Evolutionary conservation across 2,329 filamentous ascomycete species (phyloP).

Genomic region (Hortaea werneckii): DNA sequence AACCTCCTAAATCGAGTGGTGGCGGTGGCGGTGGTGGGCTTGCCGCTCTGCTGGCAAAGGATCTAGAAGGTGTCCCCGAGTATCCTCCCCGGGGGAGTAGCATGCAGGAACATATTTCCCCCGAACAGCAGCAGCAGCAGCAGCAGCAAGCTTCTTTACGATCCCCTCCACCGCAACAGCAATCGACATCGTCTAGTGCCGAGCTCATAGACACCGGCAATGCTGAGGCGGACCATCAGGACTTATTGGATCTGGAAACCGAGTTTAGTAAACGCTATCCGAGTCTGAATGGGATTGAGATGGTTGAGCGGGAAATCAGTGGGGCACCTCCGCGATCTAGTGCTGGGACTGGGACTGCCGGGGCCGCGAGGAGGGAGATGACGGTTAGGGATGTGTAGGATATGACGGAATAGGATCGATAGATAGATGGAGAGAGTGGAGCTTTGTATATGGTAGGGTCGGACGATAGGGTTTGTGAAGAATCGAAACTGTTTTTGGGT

Average conservation of each 20-base stretch:
- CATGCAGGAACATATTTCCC: neutral
- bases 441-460: no score
- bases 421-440: no score
- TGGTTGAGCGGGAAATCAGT: slow-evolving; percentile 53
- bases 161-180: neutral
- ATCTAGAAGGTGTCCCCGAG: slow-evolving; percentile 28
- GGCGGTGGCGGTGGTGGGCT: slow-evolving; percentile 12
- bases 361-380: no score
- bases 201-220: neutral
- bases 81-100: slow-evolving; percentile 12
- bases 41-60: slow-evolving; percentile 27
- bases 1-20: slow-evolving; percentile 1
- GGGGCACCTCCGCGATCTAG: no score
- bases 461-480: no score
- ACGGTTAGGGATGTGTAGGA: no score
- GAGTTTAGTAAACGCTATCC: slow-evolving; percentile 82
- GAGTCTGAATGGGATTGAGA: slow-evolving; percentile 73
- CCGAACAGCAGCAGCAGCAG: neutral
- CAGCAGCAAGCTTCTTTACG: neutral
- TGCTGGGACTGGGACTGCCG: no score
- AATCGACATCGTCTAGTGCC: neutral
- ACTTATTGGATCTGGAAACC: slow-evolving; percentile 47
- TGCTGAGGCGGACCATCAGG: slow-evolving; percentile 34
- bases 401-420: no score
- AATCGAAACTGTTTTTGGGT: no score